Conservation (phyloP, 257 asterid species). For the Lycium ferocissimum region DNA sequence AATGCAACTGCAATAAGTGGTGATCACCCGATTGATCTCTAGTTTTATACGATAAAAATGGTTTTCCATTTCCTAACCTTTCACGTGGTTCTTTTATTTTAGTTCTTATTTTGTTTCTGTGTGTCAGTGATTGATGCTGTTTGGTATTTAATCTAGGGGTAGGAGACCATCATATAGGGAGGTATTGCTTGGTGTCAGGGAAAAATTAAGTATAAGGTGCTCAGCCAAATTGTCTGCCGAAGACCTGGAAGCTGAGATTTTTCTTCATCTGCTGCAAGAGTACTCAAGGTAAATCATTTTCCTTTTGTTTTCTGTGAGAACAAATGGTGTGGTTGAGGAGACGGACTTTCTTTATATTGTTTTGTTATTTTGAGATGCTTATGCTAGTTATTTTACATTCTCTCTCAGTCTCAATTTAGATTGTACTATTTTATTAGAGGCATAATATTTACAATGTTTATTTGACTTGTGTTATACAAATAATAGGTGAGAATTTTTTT, state of each 20-base stretch:
- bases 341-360: background rate
- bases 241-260: constrained; percentile 91
- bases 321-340: background rate
- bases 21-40: background rate
- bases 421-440: background rate
- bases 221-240: constrained; percentile 79
- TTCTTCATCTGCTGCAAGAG: constrained; percentile 87
- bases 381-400: background rate
- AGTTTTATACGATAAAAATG: background rate
- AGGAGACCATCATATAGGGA: constrained; percentile 92
- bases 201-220: constrained; percentile 71
- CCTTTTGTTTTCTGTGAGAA: background rate
- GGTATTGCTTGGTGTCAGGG: constrained; percentile 81
- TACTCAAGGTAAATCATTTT: constrained; percentile 63
- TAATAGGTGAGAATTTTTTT: background rate
- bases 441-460: background rate
- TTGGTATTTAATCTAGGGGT: constrained; percentile 63
- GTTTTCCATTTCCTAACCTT: constrained; percentile 8
- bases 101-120: background rate
- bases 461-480: constrained; percentile 13
- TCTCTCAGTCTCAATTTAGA: background rate
- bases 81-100: background rate
- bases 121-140: constrained; percentile 8
- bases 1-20: background rate
- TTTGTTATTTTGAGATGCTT: constrained; percentile 16